A percentile compares a stretch with the other conserved stretches of the same genome.
phyloP scores from a whole-genome alignment of 768 basidiomycete genomes.

The Lentinus brumalis region DNA sequence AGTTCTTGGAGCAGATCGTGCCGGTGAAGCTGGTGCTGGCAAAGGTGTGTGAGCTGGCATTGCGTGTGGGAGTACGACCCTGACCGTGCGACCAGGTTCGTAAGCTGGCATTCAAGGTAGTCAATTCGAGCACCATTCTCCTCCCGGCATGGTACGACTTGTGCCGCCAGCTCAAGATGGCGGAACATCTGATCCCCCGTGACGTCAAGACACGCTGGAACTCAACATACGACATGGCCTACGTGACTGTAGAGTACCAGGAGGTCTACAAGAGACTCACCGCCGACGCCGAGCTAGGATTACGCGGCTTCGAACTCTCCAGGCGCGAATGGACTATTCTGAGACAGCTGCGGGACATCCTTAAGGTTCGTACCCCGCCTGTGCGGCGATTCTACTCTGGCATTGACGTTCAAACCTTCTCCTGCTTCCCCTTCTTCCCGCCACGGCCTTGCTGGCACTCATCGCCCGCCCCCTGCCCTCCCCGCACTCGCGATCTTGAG shows the following conservation, averaged over 20 bases:
- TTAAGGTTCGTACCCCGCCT: conserved; percentile 22
- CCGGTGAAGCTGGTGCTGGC: background rate
- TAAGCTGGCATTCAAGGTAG: conserved; percentile 20
- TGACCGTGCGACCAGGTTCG: conserved; percentile 10
- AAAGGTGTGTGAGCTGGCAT: conserved; percentile 1
- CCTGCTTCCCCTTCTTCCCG: no score
- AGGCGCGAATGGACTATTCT: conserved; percentile 21
- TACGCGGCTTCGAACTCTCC: conserved; percentile 6
- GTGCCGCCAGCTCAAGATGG: background rate
- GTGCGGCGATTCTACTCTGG: no score
- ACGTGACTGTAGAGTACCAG: conserved; percentile 15
- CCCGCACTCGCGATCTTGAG: no score
- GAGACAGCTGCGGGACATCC: conserved; percentile 17
- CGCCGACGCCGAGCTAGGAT: background rate
- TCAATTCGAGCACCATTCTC: conserved; percentile 7
- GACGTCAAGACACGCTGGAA: conserved; percentile 26
- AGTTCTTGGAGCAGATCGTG: background rate
- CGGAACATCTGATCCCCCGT: conserved; percentile 2
- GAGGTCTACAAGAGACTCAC: background rate
- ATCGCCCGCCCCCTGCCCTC: no score
- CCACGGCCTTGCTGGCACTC: no score
- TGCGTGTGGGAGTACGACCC: background rate
- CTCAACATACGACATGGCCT: conserved; percentile 9
- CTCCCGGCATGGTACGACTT: background rate
- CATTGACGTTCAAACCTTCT: no score